A percentile compares a stretch with the other conserved stretches of the same genome.
Conservation (phyloP, 495 filamentous ascomycete genomes). For the Viridothelium virens region DNA sequence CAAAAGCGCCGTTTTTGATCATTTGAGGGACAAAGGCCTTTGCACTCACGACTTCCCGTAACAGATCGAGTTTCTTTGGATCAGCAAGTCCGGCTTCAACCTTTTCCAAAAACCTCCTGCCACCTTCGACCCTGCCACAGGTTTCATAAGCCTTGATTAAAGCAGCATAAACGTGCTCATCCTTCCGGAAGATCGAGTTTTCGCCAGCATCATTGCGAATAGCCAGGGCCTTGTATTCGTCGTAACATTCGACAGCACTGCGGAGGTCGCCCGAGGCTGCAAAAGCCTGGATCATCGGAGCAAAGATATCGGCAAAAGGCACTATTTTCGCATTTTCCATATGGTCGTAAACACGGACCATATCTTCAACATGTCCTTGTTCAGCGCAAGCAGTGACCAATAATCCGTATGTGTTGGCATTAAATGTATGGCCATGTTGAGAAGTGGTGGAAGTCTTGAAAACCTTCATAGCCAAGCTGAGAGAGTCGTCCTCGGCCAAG, state of each 20-base stretch:
- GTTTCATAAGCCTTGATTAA: constrained; percentile 78
- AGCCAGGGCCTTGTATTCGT: constrained; percentile 81
- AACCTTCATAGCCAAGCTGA: constrained; percentile 72
- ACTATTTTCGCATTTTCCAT: constrained; percentile 70
- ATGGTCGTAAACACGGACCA: constrained; percentile 81
- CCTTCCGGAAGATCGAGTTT: constrained; percentile 61
- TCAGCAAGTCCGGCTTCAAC: constrained; percentile 53
- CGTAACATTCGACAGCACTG: constrained; percentile 91
- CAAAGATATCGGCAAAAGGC: constrained; percentile 72
- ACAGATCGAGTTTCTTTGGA: constrained; percentile 41
- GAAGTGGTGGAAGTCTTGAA: constrained; percentile 46
- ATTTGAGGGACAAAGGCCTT: constrained; percentile 68
- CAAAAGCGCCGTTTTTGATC: constrained; percentile 53
- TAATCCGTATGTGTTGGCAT: constrained; percentile 57
- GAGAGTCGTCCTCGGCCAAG: constrained; percentile 74
- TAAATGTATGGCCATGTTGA: constrained; percentile 18
- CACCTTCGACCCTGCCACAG: constrained; percentile 68
- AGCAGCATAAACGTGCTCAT: constrained; percentile 78
- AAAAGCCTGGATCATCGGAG: constrained; percentile 88
- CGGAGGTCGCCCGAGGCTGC: constrained; percentile 67
- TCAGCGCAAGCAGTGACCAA: constrained; percentile 81
- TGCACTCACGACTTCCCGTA: constrained; percentile 62
- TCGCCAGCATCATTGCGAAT: constrained; percentile 71
- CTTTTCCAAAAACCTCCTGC: constrained; percentile 71
- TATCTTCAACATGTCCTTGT: constrained; percentile 67